Evolutionary conservation across 768 basidiomycete species (phyloP).

Genomic region (Rhizopogon salebrosus): DNA sequence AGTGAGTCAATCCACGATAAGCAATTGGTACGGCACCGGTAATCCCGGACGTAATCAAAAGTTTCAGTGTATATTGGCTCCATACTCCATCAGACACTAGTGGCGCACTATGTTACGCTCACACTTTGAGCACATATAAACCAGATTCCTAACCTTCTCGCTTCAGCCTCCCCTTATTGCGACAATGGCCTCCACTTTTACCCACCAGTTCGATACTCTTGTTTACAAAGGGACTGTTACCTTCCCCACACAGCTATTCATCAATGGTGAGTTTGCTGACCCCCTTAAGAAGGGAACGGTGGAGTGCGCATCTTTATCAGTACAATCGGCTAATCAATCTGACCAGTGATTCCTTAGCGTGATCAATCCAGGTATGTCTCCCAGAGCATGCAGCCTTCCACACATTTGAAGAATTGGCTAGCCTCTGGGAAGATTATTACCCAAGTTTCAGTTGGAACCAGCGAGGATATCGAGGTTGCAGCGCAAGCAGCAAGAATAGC

Average conservation of each 20-base stretch:
- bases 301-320: neutral
- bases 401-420: constrained; percentile 22
- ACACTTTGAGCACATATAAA: neutral
- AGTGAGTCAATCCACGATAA: neutral
- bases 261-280: constrained; percentile 39
- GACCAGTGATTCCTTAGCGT: constrained; percentile 32
- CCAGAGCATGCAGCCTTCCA: neutral
- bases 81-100: no score
- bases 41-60: neutral
- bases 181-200: constrained; percentile 32
- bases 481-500: constrained; percentile 63
- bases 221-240: constrained; percentile 47
- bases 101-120: neutral
- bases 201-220: constrained; percentile 45
- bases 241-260: constrained; percentile 64
- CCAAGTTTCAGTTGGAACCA: constrained; percentile 50
- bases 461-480: constrained; percentile 72
- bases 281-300: constrained; percentile 4
- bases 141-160: neutral
- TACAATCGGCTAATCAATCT: neutral
- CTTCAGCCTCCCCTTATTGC: neutral
- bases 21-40: neutral
- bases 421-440: constrained; percentile 65
- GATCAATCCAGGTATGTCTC: constrained; percentile 47
- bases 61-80: neutral